These are phyloP conservation scores for Eucalyptus shirleyi DNA, from an alignment of 345 rosid species.

Conservation along the genomic window DNA sequence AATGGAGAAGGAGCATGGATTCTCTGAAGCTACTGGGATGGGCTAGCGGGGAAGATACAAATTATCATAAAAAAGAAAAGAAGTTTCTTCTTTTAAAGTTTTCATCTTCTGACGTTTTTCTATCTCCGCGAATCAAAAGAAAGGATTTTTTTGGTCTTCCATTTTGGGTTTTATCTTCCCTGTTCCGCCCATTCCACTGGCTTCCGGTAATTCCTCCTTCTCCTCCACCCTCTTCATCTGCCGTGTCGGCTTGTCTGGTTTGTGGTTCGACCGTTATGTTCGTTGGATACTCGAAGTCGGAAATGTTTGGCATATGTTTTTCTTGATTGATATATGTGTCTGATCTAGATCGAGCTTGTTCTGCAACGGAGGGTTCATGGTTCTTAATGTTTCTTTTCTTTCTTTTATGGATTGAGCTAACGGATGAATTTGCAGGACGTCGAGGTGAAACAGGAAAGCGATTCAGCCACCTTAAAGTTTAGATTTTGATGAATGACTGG, in stretches of 20 bases:
- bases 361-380: not conserved
- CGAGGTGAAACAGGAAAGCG: not conserved
- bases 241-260: not conserved
- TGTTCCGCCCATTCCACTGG: not conserved
- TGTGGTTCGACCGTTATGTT: not conserved
- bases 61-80: not conserved
- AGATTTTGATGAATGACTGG: not conserved
- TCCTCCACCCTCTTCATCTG: not conserved
- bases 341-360: not conserved
- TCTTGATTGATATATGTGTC: not conserved
- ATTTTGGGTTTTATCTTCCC: not conserved
- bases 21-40: not conserved
- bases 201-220: not conserved
- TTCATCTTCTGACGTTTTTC: not conserved
- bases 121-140: not conserved
- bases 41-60: not conserved
- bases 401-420: not conserved
- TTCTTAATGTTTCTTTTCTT: not conserved
- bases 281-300: not conserved
- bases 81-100: not conserved
- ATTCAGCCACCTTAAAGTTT: not conserved
- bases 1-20: not conserved
- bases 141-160: not conserved
- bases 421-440: not conserved
- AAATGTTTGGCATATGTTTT: not conserved